Evolutionary conservation across 345 rosid genomes (phyloP), one percentile per base, ranked within the genome.

Genomic region (Populus nigra): DNA sequence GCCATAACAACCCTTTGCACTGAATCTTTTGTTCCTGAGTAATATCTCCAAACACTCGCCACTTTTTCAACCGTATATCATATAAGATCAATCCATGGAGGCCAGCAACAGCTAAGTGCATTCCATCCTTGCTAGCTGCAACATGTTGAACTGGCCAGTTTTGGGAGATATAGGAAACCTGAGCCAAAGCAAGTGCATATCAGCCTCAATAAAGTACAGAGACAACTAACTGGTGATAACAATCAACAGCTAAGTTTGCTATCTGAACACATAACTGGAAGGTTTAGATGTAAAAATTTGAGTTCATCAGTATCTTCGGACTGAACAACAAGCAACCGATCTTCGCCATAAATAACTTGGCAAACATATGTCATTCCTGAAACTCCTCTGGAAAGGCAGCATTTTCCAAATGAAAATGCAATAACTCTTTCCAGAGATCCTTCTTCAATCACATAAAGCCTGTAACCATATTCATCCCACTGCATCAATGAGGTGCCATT

Each of bases 61-160:
- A 96, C 83, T 88, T 93, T 84, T 93, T 93, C 77, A 87, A 70
- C 77, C 89, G 88, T 73, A 96, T 87, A 83, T 92, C 96, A 83
- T 96, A 96, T 79, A 96, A 84, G 78, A 93, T 91, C 77, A 96
- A 83, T 79, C 99, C 99, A 83, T 92, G 94, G 67, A 90, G 87
- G 84, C 99, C 99, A 84, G 98, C 99, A 81, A 89, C 97, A 33
- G 98, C 98, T 71, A 96, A 79, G 87, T 90, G 91, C 91, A 89
- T 89, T 72, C 99, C 99, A 82, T 96, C 99, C 87, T 88, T 93
- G 87, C 97, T 93, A 77, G 99, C 94, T 63, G 98, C 97, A 77
- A 92, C 99, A 81, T 96, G 98, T 81, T 91, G 99, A 77, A 96
- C 93, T n/a, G 99, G 99, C 99, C 99, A 96, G 83, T 96, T 96